Conservation (phyloP, 345 rosid genomes). For the Populus alba region DNA sequence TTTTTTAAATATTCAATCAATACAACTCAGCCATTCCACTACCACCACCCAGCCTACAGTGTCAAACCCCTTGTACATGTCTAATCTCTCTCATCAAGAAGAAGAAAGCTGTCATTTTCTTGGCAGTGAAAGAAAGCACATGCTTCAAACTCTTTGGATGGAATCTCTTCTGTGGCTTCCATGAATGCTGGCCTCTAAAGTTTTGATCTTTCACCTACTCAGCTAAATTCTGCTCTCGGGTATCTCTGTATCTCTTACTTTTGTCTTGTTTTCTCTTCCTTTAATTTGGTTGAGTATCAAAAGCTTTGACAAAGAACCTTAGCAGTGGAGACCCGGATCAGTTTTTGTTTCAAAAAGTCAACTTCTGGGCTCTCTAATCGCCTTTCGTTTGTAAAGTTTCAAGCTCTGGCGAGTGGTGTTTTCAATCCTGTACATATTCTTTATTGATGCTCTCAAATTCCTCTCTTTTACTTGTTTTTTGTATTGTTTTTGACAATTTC, state of each 20-base stretch:
- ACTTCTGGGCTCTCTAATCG: slow-evolving; percentile 2
- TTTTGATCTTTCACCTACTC: slow-evolving; percentile 3
- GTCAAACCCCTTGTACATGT: background rate
- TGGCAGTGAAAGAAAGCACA: background rate
- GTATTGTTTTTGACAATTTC: background rate
- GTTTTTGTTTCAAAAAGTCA: background rate
- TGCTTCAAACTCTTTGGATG: background rate
- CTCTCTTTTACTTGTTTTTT: background rate
- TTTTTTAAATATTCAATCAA: background rate
- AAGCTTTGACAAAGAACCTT: slow-evolving; percentile 7
- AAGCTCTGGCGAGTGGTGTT: slow-evolving; percentile 14
- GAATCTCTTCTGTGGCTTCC: slow-evolving; percentile 1
- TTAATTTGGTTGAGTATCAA: background rate
- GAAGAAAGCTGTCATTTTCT: background rate
- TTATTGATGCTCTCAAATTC: background rate
- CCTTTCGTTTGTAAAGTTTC: slow-evolving; percentile 4
- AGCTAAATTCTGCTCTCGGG: slow-evolving; percentile 14
- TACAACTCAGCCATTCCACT: background rate
- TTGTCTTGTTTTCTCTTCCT: background rate
- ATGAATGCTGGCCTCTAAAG: background rate
- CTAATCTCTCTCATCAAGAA: background rate
- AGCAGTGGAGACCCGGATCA: slow-evolving; percentile 16
- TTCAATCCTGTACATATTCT: slow-evolving; percentile 4
- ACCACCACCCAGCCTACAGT: background rate
- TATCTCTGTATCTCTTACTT: slow-evolving; percentile 7